Evolutionary conservation across 306 rosid species (phyloP), one percentile per base, ranked within the genome.

Genomic region (Sesbania bispinosa): DNA sequence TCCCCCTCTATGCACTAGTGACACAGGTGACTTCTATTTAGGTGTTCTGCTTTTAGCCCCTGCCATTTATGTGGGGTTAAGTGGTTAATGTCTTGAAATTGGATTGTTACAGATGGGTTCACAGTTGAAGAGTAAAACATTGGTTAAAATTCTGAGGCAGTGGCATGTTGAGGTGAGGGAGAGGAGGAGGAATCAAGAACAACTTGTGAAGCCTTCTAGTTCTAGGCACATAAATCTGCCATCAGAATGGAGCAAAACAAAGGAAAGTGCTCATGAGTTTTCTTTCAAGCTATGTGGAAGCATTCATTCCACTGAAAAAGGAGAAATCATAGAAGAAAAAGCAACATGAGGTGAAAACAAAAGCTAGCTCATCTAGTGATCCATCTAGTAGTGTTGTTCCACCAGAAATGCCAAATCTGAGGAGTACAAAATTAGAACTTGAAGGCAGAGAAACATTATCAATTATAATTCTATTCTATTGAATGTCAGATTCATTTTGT

Each of bases 131-230:
- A 35, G 62, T 42, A 61, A 62, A 62, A 41, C 50, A 3, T 75
- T 41, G 76, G 69, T 39, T 59, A 29, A 46, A 7, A 20, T 60
- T 30, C 16, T 72, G 57, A 53, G n/a, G 26, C 51, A 69, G 10
- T 69, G 51, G 51, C 74, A 68, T 68, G 62, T 4, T 51, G 62
- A 68, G 38, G 63, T 51, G 26, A 68, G 73, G 47, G 61, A 32
- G 60, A 67, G 60, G 18, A 48, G 33, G 33, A 48, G n/a, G 47
- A 67, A 32, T 20, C 47, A 19, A 48, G 61, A 48, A 19, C 16
- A 46, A 30, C 20, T 32, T 13, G 39, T 24, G 0, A 32, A 32
- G 33, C 10, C 47, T 67, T 32, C 23, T 29, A 48, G 32, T 30
- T 48, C 38, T 18, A 11, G 21, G 8, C 73, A 16, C 47, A 16